Conservation (phyloP, 805 yeast genomes). For the Ogataea salicorniae region DNA sequence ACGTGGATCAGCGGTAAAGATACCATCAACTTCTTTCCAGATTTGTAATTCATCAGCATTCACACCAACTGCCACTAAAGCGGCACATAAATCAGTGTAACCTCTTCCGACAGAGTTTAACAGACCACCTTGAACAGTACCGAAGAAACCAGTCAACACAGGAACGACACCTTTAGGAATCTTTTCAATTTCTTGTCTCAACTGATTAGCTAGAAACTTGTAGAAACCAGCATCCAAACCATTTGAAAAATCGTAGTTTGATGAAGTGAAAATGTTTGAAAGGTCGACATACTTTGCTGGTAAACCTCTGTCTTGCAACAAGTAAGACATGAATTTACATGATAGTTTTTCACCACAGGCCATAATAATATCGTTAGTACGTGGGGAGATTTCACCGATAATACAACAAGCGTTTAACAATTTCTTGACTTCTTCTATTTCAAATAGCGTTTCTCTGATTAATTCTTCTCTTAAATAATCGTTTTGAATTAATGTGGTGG, state of each 20-base stretch:
- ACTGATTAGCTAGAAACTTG: constrained; percentile 44
- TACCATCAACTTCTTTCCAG: constrained; percentile 99
- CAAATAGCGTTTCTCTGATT: constrained; percentile 53
- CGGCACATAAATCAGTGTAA: constrained; percentile 96
- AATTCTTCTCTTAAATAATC: constrained; percentile 46
- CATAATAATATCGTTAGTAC: constrained; percentile 87
- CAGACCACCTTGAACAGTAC: constrained; percentile 92
- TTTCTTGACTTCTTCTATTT: constrained; percentile 62
- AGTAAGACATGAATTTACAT: constrained; percentile 81
- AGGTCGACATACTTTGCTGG: constrained; percentile 76
- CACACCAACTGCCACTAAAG: constrained; percentile 87
- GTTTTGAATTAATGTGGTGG: constrained; percentile 46
- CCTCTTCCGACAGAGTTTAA: constrained; percentile 94
- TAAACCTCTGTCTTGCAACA: constrained; percentile 79
- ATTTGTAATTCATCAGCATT: constrained; percentile 92
- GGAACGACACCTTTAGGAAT: constrained; percentile 53
- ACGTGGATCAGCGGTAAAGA: constrained; percentile 97
- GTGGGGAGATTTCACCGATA: constrained; percentile 84
- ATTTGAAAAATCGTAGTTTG: constrained; percentile 45
- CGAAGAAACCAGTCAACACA: constrained; percentile 93
- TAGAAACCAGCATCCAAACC: constrained; percentile 69
- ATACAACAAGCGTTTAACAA: constrained; percentile 82
- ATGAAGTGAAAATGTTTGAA: constrained; percentile 57
- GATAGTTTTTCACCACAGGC: constrained; percentile 91
- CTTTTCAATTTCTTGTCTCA: constrained; percentile 45